Percentiles rank a stretch among this genome's conserved stretches.
Evolutionary conservation across 73 alveolate species (phyloP).

Genomic region (Diophrys appendiculata): DNA sequence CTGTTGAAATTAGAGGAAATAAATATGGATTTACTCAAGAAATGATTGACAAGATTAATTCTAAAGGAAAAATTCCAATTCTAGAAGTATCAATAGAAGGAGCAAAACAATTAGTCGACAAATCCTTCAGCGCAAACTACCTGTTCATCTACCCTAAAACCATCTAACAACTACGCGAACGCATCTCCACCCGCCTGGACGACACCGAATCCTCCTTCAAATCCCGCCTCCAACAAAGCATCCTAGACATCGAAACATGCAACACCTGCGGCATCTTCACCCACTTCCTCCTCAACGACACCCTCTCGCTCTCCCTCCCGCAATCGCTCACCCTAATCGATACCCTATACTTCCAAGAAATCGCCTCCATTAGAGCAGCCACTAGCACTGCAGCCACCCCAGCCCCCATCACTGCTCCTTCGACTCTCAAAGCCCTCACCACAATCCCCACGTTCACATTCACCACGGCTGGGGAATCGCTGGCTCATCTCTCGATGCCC

Average conservation of each 20-base stretch:
- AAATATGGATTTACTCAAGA: conserved; percentile 68
- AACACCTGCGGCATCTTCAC: conserved; percentile 67
- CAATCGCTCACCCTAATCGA: conserved; percentile 52
- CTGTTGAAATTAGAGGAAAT: conserved; percentile 64
- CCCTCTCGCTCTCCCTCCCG: conserved; percentile 42
- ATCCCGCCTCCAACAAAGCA: conserved; percentile 66
- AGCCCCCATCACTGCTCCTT: too few relatives aligned
- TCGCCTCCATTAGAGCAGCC: too few relatives aligned
- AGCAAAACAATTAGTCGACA: conserved; percentile 66
- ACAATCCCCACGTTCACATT: too few relatives aligned
- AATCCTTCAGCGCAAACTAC: conserved; percentile 76
- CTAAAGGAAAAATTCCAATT: conserved; percentile 73
- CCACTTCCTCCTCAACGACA: conserved; percentile 62
- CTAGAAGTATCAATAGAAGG: conserved; percentile 79
- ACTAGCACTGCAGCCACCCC: too few relatives aligned
- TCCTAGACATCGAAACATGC: conserved; percentile 69
- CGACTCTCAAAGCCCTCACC: too few relatives aligned
- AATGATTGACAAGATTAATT: conserved; percentile 68
- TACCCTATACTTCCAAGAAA: conserved; percentile 65
- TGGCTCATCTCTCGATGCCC: too few relatives aligned
- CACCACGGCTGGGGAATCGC: too few relatives aligned
- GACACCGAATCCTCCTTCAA: conserved; percentile 82
- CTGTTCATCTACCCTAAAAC: conserved; percentile 82
- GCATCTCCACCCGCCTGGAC: conserved; percentile 68
- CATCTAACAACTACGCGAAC: conserved; percentile 72